phyloP scores from a whole-genome alignment of 768 basidiomycete species.

The Mycena leptocephala region DNA sequence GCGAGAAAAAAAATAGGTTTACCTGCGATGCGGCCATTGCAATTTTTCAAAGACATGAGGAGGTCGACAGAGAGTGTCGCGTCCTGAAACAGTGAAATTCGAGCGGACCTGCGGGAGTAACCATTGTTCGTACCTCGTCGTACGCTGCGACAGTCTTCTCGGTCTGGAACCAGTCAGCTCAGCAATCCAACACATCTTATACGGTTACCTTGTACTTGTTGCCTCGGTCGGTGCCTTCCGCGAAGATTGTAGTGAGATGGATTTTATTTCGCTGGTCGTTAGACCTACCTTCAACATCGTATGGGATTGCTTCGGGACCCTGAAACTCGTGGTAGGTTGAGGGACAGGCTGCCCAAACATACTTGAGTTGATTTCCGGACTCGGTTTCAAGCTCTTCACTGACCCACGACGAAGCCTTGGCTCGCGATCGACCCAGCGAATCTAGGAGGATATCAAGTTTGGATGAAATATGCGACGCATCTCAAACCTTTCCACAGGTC shows the following conservation, averaged over 20 bases:
- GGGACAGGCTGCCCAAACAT: constrained; percentile 75
- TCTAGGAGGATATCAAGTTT: not conserved
- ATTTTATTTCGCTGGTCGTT: not conserved
- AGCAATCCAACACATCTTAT: not conserved
- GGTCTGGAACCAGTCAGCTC: constrained; percentile 64
- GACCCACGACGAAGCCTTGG: constrained; percentile 88
- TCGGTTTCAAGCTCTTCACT: constrained; percentile 37
- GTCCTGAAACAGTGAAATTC: constrained; percentile 66
- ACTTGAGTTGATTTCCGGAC: not conserved
- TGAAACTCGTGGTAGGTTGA: constrained; percentile 95
- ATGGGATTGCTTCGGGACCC: constrained; percentile 90
- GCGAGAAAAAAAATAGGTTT: constrained; percentile 30
- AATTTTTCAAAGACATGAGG: constrained; percentile 80
- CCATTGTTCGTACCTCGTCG: constrained; percentile 75
- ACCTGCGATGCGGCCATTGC: constrained; percentile 94
- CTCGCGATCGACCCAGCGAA: constrained; percentile 92
- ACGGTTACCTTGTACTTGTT: constrained; percentile 87
- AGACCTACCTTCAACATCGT: constrained; percentile 83
- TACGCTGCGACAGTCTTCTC: constrained; percentile 92
- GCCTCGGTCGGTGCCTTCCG: constrained; percentile 87
- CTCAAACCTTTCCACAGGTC: constrained; percentile 85
- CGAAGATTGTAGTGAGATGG: not conserved
- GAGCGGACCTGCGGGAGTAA: not conserved
- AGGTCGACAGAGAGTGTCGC: constrained; percentile 85
- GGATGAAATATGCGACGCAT: not conserved